Evolutionary conservation across 2,329 filamentous ascomycete genomes (phyloP), one percentile per base, ranked within the genome.

Genomic region (Ophiostoma fasciatum): DNA sequence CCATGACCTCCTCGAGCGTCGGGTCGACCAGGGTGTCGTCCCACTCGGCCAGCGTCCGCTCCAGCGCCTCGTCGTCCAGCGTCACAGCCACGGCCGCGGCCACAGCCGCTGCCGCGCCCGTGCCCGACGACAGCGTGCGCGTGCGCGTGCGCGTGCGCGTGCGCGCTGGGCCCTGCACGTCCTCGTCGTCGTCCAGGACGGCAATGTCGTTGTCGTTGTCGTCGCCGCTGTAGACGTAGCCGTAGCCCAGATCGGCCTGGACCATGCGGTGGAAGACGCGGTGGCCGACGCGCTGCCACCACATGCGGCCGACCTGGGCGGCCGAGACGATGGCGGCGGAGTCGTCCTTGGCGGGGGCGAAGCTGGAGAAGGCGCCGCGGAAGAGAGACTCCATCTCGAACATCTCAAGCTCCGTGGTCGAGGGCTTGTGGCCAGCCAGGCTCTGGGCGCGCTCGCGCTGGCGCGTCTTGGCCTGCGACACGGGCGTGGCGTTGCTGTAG

Each of bases 311-410:
- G 40, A 81, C 71, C 33, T 74, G 65, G 23, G 72, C 71, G 2
- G 76, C 73, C 0, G 82, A 72, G 4, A 84, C 63, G 39, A 85
- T 63, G 6, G 82, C 78, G 11, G 68, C 71, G 4, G 78, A 68
- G 49, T 87, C 76, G 52, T 88, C 82, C 46, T 72, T 77, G 35
- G 70, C 74, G 0, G 82, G 82, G 6, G 82, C 82, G 52, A 87
- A 88, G 49, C 78, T 81, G 1, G 79, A 84, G 53, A 85, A 88
- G 2, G 77, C 81, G 37, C 78, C 74, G 21, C 79, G 69, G 50
- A 87, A 88, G 9, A 87, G 59, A 0, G 76, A 68, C 46, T 87
- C 81, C 56, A 84, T 72, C 51, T 79, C 78, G 4, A 71, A 69
- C 46, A 71, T 62, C 49, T 80, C 66, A 1, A 71, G 50, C 44